phyloP scores from a whole-genome alignment of 2,329 filamentous ascomycete species.

The Phialocephala sp. region DNA sequence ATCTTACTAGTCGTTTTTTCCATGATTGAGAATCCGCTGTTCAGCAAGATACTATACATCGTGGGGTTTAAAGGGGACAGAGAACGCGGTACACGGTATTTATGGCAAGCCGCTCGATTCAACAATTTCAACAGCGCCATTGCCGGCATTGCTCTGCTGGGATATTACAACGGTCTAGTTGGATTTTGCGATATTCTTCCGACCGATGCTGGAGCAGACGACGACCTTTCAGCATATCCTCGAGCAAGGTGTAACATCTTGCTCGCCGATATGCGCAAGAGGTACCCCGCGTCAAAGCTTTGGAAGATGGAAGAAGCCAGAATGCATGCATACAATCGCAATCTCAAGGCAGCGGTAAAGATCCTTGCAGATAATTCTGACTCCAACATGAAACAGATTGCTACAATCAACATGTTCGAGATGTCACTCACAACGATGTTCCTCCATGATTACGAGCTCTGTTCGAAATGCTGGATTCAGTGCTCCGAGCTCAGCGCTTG shows the following conservation, averaged over 20 bases:
- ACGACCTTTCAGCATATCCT: slow-evolving; percentile 75
- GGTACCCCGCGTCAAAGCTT: slow-evolving; percentile 81
- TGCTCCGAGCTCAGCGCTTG: slow-evolving; percentile 86
- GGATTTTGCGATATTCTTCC: slow-evolving; percentile 89
- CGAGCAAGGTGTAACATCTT: slow-evolving; percentile 68
- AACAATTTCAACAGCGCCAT: slow-evolving; percentile 92
- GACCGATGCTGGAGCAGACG: slow-evolving; percentile 56
- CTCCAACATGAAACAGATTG: slow-evolving; percentile 85
- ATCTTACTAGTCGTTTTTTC: slow-evolving; percentile 86
- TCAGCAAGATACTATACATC: slow-evolving; percentile 83
- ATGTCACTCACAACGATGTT: slow-evolving; percentile 80
- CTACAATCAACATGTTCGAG: slow-evolving; percentile 86
- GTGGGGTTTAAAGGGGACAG: slow-evolving; percentile 92
- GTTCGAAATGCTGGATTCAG: slow-evolving; percentile 74
- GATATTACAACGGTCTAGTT: slow-evolving; percentile 87
- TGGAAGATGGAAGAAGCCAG: slow-evolving; percentile 91
- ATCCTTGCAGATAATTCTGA: slow-evolving; percentile 64
- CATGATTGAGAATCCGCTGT: slow-evolving; percentile 83
- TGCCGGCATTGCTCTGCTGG: slow-evolving; percentile 78
- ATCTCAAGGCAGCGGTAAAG: slow-evolving; percentile 70
- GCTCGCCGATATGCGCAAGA: slow-evolving; percentile 73
- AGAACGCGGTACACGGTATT: slow-evolving; percentile 78
- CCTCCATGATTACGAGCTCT: slow-evolving; percentile 75
- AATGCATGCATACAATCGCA: slow-evolving; percentile 69
- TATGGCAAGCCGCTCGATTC: slow-evolving; percentile 89